A percentile compares a stretch with the other conserved stretches of the same genome.
Conservation (phyloP, 2,329 filamentous ascomycete species). For the Colletotrichum sp. region DNA sequence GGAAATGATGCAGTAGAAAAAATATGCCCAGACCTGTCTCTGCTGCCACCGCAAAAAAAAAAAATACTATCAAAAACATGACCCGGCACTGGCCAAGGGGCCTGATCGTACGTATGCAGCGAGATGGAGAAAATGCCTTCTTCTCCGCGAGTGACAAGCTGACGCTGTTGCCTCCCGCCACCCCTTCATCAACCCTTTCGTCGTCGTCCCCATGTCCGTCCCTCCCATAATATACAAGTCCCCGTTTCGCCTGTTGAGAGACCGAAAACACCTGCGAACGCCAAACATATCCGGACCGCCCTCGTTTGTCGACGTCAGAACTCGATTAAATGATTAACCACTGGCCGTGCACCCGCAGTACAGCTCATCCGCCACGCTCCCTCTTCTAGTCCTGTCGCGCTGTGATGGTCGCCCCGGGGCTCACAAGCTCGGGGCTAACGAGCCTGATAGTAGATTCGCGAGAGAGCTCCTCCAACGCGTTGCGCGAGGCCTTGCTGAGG, state of each 20-base stretch:
- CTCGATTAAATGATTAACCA: background rate
- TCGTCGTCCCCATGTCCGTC: background rate
- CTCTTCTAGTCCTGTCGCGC: constrained; percentile 6
- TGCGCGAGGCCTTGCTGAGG: constrained; percentile 21
- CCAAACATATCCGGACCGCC: constrained; percentile 13
- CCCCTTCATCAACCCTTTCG: background rate
- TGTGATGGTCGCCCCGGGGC: constrained; percentile 16
- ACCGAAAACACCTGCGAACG: constrained; percentile 19
- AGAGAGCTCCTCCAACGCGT: constrained; percentile 20
- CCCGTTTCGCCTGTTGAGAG: constrained; percentile 21
- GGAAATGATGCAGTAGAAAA: background rate
- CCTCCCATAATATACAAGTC: constrained; percentile 19
- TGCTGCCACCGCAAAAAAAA: background rate
- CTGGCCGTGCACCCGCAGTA: background rate
- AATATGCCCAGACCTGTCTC: background rate
- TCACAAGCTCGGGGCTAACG: constrained; percentile 19
- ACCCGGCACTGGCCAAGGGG: background rate
- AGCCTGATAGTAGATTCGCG: constrained; percentile 17
- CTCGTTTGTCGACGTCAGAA: constrained; percentile 19
- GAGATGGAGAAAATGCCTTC: background rate
- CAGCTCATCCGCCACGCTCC: background rate
- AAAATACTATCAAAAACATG: background rate
- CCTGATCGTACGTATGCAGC: background rate
- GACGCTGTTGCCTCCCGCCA: background rate
- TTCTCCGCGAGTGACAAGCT: background rate